Conservation (phyloP, 2,329 filamentous ascomycete genomes). For the Epichloe sibirici region DNA sequence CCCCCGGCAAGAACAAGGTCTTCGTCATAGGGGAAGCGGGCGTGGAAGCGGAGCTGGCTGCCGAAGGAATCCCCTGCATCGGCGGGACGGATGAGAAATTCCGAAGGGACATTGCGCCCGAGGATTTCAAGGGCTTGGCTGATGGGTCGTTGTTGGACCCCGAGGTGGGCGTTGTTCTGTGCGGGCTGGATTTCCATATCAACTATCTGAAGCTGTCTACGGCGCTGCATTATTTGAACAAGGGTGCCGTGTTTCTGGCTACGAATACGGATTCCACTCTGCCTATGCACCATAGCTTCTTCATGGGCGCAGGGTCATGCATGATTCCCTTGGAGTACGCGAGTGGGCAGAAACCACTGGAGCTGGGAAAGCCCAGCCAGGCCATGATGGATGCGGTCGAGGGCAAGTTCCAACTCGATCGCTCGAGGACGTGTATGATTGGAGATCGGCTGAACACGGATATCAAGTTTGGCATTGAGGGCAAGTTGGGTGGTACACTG, state of each 20-base stretch:
- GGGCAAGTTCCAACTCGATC: conserved; percentile 84
- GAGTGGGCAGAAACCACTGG: conserved; percentile 55
- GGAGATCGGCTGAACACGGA: conserved; percentile 91
- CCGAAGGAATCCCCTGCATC: conserved; percentile 67
- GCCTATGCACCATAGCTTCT: conserved; percentile 68
- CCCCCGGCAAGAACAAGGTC: conserved; percentile 75
- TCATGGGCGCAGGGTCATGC: conserved; percentile 81
- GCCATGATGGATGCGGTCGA: conserved; percentile 99
- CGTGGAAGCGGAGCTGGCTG: conserved; percentile 75
- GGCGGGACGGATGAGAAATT: conserved; percentile 75
- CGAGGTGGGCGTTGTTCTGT: conserved; percentile 79
- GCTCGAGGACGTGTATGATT: conserved; percentile 82
- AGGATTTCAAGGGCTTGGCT: conserved; percentile 70
- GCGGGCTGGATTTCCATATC: conserved; percentile 84
- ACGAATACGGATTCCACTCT: conserved; percentile 90
- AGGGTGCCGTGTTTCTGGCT: conserved; percentile 76
- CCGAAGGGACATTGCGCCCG: conserved; percentile 64
- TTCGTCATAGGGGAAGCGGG: conserved; percentile 86
- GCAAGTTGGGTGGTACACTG: conserved; percentile 79
- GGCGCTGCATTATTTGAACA: conserved; percentile 74
- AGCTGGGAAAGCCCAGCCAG: conserved; percentile 88
- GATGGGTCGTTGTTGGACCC: conserved; percentile 68
- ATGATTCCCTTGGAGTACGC: conserved; percentile 68
- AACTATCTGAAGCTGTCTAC: conserved; percentile 87
- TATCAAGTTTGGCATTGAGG: conserved; percentile 89